These are phyloP conservation scores for Inga leiocalycina DNA, from an alignment of 306 rosid genomes.

Conservation along the genomic window DNA sequence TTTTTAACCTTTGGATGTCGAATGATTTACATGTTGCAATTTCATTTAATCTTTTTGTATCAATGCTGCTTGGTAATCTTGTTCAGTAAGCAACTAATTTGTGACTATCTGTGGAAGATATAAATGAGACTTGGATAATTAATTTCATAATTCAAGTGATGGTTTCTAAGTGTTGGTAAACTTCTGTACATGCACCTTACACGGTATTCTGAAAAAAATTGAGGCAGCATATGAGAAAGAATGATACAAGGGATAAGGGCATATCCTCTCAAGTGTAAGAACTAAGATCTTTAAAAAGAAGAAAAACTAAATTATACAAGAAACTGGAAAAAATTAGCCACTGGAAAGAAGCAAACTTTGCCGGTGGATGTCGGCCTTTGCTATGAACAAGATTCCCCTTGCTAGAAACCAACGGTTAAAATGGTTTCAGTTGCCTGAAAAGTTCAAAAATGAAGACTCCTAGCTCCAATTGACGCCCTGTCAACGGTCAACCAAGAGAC, in stretches of 20 bases:
- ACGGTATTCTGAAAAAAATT: not conserved
- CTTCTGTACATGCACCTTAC: not conserved
- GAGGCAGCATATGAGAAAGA: not conserved
- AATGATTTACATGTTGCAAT: not conserved
- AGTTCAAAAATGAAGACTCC: conserved; percentile 52
- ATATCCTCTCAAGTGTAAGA: not conserved
- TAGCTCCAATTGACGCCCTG: conserved; percentile 66
- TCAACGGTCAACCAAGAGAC: conserved; percentile 18
- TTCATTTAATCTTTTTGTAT: not conserved
- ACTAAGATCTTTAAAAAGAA: not conserved
- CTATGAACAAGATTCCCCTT: not conserved
- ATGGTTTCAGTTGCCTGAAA: not conserved
- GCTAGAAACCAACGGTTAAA: conserved; percentile 1
- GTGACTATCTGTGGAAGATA: not conserved
- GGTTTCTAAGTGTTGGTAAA: not conserved
- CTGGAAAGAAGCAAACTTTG: not conserved
- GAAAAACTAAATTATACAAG: not conserved
- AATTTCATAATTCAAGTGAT: not conserved
- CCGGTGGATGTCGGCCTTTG: not conserved
- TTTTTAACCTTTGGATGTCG: not conserved
- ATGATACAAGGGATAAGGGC: not conserved
- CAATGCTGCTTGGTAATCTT: not conserved
- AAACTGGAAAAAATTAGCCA: not conserved
- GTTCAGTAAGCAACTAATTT: not conserved
- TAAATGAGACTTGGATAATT: not conserved